Base-by-base conservation (phyloP, 768 basidiomycete species). In the Boletus bicolor region DNA sequence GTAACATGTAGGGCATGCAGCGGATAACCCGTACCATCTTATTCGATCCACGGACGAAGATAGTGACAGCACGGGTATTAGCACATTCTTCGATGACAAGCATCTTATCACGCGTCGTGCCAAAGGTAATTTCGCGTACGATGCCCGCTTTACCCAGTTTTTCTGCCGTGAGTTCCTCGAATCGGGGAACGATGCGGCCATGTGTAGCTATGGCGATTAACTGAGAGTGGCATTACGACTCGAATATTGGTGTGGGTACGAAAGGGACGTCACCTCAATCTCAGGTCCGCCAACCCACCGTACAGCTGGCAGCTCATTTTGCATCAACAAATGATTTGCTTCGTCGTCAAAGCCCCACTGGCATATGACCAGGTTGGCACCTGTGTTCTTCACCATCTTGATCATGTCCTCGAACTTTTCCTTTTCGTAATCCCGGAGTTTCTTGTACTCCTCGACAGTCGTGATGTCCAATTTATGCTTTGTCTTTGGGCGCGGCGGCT, bases 261-360 rank as follows among this genome's bases (percentile, higher is more conserved):
- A 44, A 34, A 32, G 37, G 38, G 19, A 56, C 34, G 3, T 49
- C 49, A 94, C 93, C 86, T 99, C 97, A 59, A 99, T 99, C 72
- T 99, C 97, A 4, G 97, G 97, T 24, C 97, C 97, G 57, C 97
- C 97, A 53, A 99, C 97, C 97, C 97, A 98, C 69, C 97, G 82
- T 32, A 98, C 96, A 30, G 97, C 91, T 42, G 97, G 97, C 36
- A 99, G 79, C 14, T 95, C 92, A 64, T 98, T 98, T 77, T 97
- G 94, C 92, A 98, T 93, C 60, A 99, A 74, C 64, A 98, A 62
- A 70, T 98, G 97, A 69, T 99, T 99, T 43, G 97, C 97, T 75
- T 99, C 97, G 67, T 99, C 97, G 69, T 99, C 97, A 68, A 99
- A 99, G 57, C 97, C 97, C 97, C 97, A 99, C 70, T 99, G 97